These are phyloP conservation scores for Mycena haematopus DNA, from an alignment of 768 basidiomycete genomes.

Conservation along the genomic window DNA sequence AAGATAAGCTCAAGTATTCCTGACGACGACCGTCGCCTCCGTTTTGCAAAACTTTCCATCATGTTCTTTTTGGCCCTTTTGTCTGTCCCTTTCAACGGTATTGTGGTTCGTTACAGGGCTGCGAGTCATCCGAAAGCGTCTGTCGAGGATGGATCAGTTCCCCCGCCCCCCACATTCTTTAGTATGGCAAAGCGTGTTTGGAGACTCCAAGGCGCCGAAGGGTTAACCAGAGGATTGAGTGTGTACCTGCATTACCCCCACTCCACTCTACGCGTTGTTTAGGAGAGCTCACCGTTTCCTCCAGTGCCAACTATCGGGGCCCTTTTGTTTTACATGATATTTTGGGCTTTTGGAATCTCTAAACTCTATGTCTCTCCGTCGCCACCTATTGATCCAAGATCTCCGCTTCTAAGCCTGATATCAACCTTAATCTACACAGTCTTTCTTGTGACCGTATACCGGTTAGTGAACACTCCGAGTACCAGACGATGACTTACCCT, in stretches of 20 bases:
- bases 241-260: too few species aligned
- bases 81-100: slow-evolving; percentile 30
- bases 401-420: slow-evolving; percentile 6
- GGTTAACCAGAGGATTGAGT: slow-evolving; percentile 30
- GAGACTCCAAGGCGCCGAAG: slow-evolving; percentile 26
- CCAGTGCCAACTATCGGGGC: slow-evolving; percentile 28
- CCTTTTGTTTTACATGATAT: background rate
- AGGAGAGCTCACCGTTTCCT: background rate
- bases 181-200: slow-evolving; percentile 25
- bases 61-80: background rate
- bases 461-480: slow-evolving; percentile 4
- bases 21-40: background rate
- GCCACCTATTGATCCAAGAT: background rate
- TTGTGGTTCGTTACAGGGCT: slow-evolving; percentile 33
- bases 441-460: slow-evolving; percentile 9
- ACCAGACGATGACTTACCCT: background rate
- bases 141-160: slow-evolving; percentile 14
- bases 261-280: background rate
- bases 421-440: slow-evolving; percentile 21
- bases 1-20: background rate
- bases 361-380: slow-evolving; percentile 34
- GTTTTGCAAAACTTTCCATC: background rate
- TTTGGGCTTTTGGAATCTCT: slow-evolving; percentile 1
- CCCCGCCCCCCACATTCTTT: slow-evolving; percentile 11
- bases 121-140: slow-evolving; percentile 27